Percentiles rank a stretch among this genome's conserved stretches.
phyloP scores from a whole-genome alignment of 2,329 filamentous ascomycete species.

The Colletotrichum simmondsii region DNA sequence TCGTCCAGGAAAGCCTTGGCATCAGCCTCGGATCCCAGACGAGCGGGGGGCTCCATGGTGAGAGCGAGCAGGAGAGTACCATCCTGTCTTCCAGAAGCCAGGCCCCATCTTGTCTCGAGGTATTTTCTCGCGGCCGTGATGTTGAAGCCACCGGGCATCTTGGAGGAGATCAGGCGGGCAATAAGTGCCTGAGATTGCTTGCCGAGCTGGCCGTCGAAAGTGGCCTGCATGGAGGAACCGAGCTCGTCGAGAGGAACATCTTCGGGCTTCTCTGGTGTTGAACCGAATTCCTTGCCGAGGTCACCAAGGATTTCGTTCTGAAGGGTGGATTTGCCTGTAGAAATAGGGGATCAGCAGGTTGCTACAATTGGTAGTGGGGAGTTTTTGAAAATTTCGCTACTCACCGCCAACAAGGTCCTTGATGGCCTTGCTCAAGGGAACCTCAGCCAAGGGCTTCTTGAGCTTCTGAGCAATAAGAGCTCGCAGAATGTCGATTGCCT shows the following conservation, averaged over 20 bases:
- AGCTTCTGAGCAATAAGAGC: conserved; percentile 95
- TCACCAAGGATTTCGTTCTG: conserved; percentile 99
- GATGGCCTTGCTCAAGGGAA: conserved; percentile 95
- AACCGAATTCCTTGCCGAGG: conserved; percentile 97
- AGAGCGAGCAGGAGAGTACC: conserved; percentile 88
- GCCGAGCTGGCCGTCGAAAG: conserved; percentile 98
- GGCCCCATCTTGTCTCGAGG: conserved; percentile 91
- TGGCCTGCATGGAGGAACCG: conserved; percentile 93
- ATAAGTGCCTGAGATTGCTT: conserved; percentile 96
- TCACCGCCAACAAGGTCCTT: conserved; percentile 97
- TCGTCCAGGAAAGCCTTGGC: conserved; percentile 94
- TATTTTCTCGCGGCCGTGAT: conserved; percentile 97
- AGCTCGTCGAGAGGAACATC: conserved; percentile 96
- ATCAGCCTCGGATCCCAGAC: conserved; percentile 88
- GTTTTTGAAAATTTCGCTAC: conserved; percentile 45
- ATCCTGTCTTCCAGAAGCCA: conserved; percentile 88
- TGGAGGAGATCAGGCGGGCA: conserved; percentile 94
- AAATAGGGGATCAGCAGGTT: neutral
- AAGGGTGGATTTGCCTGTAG: conserved; percentile 91
- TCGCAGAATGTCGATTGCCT: conserved; percentile 89
- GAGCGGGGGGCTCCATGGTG: conserved; percentile 90
- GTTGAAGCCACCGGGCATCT: conserved; percentile 99
- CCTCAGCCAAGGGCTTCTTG: conserved; percentile 90
- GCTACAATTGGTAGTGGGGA: neutral
- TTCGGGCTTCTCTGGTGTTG: conserved; percentile 97